phyloP scores from a whole-genome alignment of 2,329 filamentous ascomycete genomes.

The Ampelomyces quisqualis region DNA sequence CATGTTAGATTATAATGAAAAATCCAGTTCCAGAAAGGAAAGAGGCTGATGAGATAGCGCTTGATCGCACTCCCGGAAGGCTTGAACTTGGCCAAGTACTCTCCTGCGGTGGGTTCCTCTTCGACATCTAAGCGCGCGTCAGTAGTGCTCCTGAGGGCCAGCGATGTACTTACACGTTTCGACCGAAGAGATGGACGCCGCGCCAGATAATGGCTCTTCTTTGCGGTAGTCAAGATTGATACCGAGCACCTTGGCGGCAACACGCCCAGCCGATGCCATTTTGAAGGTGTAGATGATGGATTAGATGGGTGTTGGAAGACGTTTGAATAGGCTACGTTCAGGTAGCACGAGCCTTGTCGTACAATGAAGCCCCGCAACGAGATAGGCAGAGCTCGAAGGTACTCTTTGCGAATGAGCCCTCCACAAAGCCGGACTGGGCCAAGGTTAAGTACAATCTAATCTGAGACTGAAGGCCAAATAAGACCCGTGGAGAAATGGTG shows the following conservation, averaged over 20 bases:
- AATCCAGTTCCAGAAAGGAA: conserved; percentile 92
- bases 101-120: conserved; percentile 69
- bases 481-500: conserved; percentile 9
- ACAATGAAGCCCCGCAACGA: neutral
- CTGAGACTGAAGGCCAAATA: neutral
- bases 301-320: too few species aligned
- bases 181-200: conserved; percentile 75
- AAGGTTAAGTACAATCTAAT: conserved; percentile 7
- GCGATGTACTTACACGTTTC: conserved; percentile 27
- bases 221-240: conserved; percentile 77
- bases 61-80: conserved; percentile 58
- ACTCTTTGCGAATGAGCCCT: too few species aligned
- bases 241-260: conserved; percentile 74
- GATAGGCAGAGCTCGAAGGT: neutral
- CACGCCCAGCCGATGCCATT: conserved; percentile 63
- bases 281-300: too few species aligned
- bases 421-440: conserved; percentile 1
- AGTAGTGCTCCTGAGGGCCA: neutral
- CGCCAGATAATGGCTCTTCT: conserved; percentile 64
- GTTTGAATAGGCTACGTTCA: too few species aligned
- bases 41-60: conserved; percentile 69
- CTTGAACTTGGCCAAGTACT: conserved; percentile 67
- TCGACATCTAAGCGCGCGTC: conserved; percentile 74
- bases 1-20: conserved; percentile 84
- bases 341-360: neutral